phyloP scores from a whole-genome alignment of 2,329 filamentous ascomycete genomes.

The Fusarium oligoseptatum region DNA sequence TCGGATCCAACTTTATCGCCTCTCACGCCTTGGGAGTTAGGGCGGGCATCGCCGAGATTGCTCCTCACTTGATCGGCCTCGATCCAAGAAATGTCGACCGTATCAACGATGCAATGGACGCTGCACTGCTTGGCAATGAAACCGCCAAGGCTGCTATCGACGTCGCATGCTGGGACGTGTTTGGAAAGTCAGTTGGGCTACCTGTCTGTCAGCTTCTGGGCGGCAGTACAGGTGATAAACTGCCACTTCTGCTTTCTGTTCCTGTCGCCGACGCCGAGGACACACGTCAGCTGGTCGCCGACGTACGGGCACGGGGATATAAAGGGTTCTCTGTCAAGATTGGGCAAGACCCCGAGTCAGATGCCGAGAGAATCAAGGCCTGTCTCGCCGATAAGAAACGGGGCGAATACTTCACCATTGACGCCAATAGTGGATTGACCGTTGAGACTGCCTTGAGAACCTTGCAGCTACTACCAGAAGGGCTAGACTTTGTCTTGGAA shows the following conservation, averaged over 20 bases:
- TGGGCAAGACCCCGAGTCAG: neutral
- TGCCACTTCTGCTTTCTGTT: constrained; percentile 21
- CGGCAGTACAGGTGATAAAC: constrained; percentile 5
- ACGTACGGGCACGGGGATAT: constrained; percentile 4
- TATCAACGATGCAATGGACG: constrained; percentile 25
- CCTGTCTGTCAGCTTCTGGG: constrained; percentile 25
- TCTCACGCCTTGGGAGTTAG: constrained; percentile 14
- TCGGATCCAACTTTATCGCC: constrained; percentile 18
- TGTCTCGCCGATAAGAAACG: constrained; percentile 10
- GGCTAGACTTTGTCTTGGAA: constrained; percentile 19
- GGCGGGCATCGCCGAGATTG: constrained; percentile 22
- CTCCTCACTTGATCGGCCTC: constrained; percentile 16
- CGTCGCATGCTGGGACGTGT: constrained; percentile 24
- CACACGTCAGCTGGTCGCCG: constrained; percentile 2
- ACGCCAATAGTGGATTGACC: constrained; percentile 21
- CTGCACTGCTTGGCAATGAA: constrained; percentile 11
- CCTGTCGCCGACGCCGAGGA: constrained; percentile 9
- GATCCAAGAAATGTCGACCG: constrained; percentile 21
- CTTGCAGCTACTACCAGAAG: constrained; percentile 12
- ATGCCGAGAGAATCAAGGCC: constrained; percentile 12
- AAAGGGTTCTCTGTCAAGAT: constrained; percentile 20
- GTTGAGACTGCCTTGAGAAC: constrained; percentile 19
- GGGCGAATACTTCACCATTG: constrained; percentile 12
- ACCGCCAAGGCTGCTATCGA: constrained; percentile 15
- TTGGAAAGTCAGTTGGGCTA: constrained; percentile 18